Percentiles rank a stretch among this genome's conserved stretches.
Conservation (phyloP, 306 rosid genomes). For the Corylus heterophylla region DNA sequence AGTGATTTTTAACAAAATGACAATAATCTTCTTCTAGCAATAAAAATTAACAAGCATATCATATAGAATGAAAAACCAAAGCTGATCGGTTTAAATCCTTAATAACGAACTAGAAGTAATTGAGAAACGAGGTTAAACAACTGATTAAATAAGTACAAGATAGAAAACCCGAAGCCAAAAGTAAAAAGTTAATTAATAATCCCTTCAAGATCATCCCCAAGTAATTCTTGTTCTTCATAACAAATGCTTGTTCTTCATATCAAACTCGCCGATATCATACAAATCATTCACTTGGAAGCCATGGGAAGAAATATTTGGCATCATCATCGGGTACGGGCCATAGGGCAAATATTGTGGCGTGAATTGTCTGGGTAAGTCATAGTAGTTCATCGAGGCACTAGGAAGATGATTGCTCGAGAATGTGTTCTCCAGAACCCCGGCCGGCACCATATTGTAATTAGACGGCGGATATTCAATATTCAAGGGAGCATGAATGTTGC, state of each 20-base stretch:
- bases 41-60: too few species aligned
- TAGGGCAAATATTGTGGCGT: background rate
- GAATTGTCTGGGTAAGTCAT: background rate
- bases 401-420: background rate
- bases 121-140: background rate
- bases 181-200: background rate
- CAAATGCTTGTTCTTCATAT: conserved; percentile 12
- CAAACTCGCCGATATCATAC: background rate
- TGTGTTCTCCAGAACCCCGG: background rate
- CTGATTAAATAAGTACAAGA: background rate
- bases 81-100: background rate
- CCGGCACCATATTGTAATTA: background rate
- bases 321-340: background rate
- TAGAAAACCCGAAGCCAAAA: background rate
- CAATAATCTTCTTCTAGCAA: too few species aligned
- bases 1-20: too few species aligned
- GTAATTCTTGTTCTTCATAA: background rate
- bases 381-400: background rate
- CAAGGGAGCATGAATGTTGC: background rate
- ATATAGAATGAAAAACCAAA: too few species aligned
- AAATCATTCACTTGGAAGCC: background rate
- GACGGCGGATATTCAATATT: background rate
- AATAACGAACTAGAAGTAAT: background rate
- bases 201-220: background rate
- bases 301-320: background rate